These are phyloP conservation scores for Plasmodium chabaudi DNA, from an alignment of 169 alveolate species.

Conservation along the genomic window DNA sequence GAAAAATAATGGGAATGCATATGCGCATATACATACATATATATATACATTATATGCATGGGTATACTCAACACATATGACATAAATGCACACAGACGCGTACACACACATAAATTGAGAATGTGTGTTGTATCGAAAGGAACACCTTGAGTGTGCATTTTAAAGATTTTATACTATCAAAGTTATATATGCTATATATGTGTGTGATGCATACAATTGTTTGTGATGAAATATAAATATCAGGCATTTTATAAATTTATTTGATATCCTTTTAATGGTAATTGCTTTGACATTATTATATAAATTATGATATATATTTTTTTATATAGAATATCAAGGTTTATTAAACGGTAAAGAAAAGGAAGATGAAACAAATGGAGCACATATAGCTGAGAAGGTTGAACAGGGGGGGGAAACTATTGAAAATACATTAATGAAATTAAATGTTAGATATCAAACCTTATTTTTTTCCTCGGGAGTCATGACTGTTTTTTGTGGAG, in stretches of 20 bases:
- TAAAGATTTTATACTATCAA: no score
- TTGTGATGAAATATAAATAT: no score
- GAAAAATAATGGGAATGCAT: not conserved
- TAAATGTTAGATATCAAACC: slow-evolving; percentile 91
- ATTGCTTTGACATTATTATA: no score
- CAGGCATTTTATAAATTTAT: no score
- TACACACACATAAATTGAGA: not conserved
- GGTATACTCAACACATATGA: not conserved
- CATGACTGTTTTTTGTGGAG: slow-evolving; percentile 86
- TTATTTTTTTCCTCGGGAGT: slow-evolving; percentile 90
- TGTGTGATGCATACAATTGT: no score
- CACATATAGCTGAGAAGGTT: slow-evolving; percentile 78
- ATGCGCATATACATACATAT: not conserved
- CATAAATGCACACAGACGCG: not conserved
- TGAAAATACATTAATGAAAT: slow-evolving; percentile 89
- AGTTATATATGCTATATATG: no score
- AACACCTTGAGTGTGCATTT: not conserved
- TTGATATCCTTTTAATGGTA: no score
- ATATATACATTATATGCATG: not conserved
- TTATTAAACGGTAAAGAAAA: slow-evolving; percentile 57
- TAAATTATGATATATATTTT: not conserved
- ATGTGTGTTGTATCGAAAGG: not conserved
- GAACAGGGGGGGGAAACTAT: slow-evolving; percentile 92
- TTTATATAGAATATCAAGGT: slow-evolving; percentile 55
- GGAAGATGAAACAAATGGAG: slow-evolving; percentile 67